Conservation (phyloP, 257 asterid species). For the Ilex aquifolium region DNA sequence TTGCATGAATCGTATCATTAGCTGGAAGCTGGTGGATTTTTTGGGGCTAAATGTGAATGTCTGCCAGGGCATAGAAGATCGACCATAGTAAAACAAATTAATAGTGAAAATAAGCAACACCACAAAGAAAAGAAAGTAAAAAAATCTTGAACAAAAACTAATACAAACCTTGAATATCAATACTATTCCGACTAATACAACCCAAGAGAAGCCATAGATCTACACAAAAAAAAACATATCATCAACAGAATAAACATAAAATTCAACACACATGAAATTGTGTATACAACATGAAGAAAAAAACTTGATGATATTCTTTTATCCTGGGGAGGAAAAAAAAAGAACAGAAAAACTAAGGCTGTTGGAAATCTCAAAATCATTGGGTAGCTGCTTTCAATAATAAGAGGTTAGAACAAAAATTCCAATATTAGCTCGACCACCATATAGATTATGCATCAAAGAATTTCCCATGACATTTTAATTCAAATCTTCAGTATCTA, state of each 20-base stretch:
- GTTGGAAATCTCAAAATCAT: too few relatives aligned
- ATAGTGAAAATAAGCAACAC: slow-evolving; percentile 3
- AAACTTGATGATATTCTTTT: too few relatives aligned
- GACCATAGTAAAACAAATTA: neutral
- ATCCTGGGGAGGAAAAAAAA: too few relatives aligned
- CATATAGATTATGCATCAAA: too few relatives aligned
- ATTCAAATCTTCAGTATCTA: too few relatives aligned
- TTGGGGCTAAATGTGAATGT: slow-evolving; percentile 78
- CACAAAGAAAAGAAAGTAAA: neutral
- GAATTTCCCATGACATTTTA: too few relatives aligned
- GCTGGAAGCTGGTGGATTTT: slow-evolving; percentile 78
- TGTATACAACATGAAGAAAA: too few relatives aligned
- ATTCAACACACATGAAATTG: slow-evolving; percentile 8
- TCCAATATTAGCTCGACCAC: too few relatives aligned
- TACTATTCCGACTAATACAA: slow-evolving; percentile 70
- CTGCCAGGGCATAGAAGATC: slow-evolving; percentile 33
- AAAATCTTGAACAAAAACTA: neutral
- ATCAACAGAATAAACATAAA: slow-evolving; percentile 6
- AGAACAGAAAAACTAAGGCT: too few relatives aligned
- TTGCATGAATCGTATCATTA: slow-evolving; percentile 89
- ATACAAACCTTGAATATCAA: slow-evolving; percentile 74
- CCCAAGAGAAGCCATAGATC: slow-evolving; percentile 97
- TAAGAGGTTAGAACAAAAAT: too few relatives aligned
- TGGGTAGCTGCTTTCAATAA: too few relatives aligned
- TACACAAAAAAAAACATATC: slow-evolving; percentile 11